These are phyloP conservation scores for Epithemia pelagica DNA, from an alignment of 108 stramenopile genomes.

Conservation along the genomic window DNA sequence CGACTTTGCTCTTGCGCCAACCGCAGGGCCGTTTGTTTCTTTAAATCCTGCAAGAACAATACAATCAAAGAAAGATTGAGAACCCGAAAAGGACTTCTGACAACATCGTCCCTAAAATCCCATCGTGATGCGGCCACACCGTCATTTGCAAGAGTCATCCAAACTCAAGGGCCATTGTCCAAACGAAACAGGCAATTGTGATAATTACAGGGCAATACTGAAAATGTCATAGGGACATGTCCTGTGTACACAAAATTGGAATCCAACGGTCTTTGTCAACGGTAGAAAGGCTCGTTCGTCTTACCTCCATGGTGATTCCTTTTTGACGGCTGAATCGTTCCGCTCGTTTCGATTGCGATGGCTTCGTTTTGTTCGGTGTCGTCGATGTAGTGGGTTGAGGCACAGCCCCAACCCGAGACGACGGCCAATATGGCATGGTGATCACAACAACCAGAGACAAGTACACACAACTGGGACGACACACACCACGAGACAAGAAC, in stretches of 20 bases:
- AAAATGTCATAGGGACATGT: background rate
- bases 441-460: no score
- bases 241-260: background rate
- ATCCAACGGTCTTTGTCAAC: background rate
- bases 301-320: conserved; percentile 85
- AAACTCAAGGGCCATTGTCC: conserved; percentile 1
- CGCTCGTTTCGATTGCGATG: conserved; percentile 4
- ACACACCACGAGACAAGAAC: no score
- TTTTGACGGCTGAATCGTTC: conserved; percentile 22
- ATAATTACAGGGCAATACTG: conserved; percentile 5
- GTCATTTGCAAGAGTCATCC: conserved; percentile 1
- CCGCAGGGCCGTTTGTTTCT: conserved; percentile 61
- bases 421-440: conserved; percentile 34
- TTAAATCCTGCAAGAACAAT: conserved; percentile 49
- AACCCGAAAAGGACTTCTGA: background rate
- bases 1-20: conserved; percentile 54
- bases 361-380: conserved; percentile 17
- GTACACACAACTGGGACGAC: no score
- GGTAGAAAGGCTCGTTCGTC: no score
- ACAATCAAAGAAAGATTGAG: conserved; percentile 7
- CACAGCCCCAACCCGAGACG: conserved; percentile 67
- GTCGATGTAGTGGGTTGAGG: conserved; percentile 36
- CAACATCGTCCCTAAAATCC: background rate
- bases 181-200: background rate
- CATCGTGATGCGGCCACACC: background rate